Evolutionary conservation across 345 rosid species (phyloP).

Genomic region (Erysimum cheiranthoides): DNA sequence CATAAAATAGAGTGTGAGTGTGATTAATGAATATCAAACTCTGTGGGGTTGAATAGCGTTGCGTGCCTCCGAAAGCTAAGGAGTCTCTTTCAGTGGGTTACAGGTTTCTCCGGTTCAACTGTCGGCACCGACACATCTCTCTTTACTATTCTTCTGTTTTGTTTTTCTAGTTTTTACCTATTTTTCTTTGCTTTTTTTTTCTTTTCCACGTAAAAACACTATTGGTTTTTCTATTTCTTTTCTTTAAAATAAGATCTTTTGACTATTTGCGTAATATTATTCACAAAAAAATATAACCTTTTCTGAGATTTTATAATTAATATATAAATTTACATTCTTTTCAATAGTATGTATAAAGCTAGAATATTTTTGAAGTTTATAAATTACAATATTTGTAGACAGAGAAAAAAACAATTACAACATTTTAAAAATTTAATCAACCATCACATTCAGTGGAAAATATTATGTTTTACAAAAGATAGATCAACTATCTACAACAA

Average conservation of each 20-base stretch:
- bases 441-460: too few relatives aligned
- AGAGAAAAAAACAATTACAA: too few relatives aligned
- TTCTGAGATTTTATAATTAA: background rate
- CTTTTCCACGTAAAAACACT: slow-evolving; percentile 5
- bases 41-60: slow-evolving; percentile 42
- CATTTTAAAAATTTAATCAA: too few relatives aligned
- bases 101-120: slow-evolving; percentile 42
- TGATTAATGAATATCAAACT: slow-evolving; percentile 25
- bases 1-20: slow-evolving; percentile 22
- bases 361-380: background rate
- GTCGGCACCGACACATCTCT: slow-evolving; percentile 51
- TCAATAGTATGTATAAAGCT: background rate
- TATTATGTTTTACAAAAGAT: too few relatives aligned
- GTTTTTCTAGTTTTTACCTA: slow-evolving; percentile 4
- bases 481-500: too few relatives aligned
- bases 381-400: too few relatives aligned
- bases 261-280: background rate
- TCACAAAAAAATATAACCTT: too few relatives aligned
- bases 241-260: slow-evolving; percentile 6
- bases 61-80: slow-evolving; percentile 44
- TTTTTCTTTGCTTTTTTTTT: slow-evolving; percentile 1
- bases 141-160: slow-evolving; percentile 29
- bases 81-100: slow-evolving; percentile 43
- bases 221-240: slow-evolving; percentile 10
- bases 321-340: too few relatives aligned